These are phyloP conservation scores for Crucihimalaya himalaica DNA, from an alignment of 345 rosid genomes.

Conservation along the genomic window DNA sequence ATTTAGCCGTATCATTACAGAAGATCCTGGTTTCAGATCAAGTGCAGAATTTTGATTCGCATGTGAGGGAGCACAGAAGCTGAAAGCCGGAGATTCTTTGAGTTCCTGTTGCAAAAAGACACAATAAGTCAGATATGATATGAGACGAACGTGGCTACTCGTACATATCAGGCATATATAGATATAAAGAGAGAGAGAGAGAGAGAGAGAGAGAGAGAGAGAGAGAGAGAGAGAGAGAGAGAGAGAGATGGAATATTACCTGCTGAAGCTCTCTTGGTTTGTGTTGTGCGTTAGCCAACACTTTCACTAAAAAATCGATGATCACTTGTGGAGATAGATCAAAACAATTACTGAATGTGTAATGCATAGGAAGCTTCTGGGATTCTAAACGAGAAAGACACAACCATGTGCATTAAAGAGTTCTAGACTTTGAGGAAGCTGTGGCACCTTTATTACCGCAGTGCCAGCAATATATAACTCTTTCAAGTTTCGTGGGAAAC, in stretches of 20 bases:
- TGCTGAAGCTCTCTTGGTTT: neutral
- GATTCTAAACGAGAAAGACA: neutral
- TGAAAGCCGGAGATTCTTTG: neutral
- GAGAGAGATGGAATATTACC: neutral
- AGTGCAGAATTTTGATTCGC: neutral
- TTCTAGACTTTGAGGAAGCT: conserved; percentile 26
- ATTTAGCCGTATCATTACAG: neutral
- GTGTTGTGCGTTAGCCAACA: neutral
- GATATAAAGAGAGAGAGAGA: neutral
- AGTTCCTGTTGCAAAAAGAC: neutral
- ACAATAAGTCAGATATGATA: neutral
- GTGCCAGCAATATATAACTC: conserved; percentile 18
- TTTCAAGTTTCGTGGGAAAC: conserved; percentile 1
- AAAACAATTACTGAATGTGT: conserved; percentile 29
- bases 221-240: neutral
- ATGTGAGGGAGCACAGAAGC: neutral
- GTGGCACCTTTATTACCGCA: conserved; percentile 14
- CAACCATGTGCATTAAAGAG: conserved; percentile 13
- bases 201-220: neutral
- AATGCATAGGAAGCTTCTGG: neutral
- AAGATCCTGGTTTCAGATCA: neutral
- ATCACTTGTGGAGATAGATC: neutral
- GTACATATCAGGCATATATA: neutral
- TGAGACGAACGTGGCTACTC: neutral
- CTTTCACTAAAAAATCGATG: neutral